phyloP scores from a whole-genome alignment of 371 early-diverging fungal genomes.

The Lichtheimia ornata region DNA sequence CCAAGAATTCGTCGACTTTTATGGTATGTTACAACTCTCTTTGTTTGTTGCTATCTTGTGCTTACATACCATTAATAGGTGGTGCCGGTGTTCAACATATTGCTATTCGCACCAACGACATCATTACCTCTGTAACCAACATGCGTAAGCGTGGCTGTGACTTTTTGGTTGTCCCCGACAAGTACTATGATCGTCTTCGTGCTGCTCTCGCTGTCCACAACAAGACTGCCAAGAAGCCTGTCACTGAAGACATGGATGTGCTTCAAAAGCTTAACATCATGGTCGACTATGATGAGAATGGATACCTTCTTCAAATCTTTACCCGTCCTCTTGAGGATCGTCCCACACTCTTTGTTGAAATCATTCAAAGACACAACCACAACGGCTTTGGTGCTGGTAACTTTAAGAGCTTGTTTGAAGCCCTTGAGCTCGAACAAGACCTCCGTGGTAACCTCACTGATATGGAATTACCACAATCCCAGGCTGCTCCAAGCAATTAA shows the following conservation, averaged over 20 bases:
- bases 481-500: conserved; percentile 31
- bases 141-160: conserved; percentile 88
- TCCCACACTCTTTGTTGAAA: conserved; percentile 95
- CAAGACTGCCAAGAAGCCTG: conserved; percentile 64
- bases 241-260: conserved; percentile 81
- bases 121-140: conserved; percentile 80
- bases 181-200: conserved; percentile 90
- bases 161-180: conserved; percentile 84
- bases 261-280: conserved; percentile 87
- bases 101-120: conserved; percentile 87
- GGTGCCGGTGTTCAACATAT: conserved; percentile 96
- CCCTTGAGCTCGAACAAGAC: conserved; percentile 93
- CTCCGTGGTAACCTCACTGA: conserved; percentile 85
- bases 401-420: conserved; percentile 96
- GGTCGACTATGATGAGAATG: conserved; percentile 95
- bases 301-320: conserved; percentile 94
- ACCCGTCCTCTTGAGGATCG: conserved; percentile 94
- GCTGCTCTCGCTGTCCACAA: conserved; percentile 60
- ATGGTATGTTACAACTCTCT: conserved; percentile 50
- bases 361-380: conserved; percentile 94
- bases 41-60: background rate
- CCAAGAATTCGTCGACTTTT: conserved; percentile 96
- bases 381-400: conserved; percentile 98
- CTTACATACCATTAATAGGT: conserved; percentile 8
- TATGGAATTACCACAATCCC: conserved; percentile 25